Conservation (phyloP, 495 filamentous ascomycete species). For the Aspergillus haitiensis region DNA sequence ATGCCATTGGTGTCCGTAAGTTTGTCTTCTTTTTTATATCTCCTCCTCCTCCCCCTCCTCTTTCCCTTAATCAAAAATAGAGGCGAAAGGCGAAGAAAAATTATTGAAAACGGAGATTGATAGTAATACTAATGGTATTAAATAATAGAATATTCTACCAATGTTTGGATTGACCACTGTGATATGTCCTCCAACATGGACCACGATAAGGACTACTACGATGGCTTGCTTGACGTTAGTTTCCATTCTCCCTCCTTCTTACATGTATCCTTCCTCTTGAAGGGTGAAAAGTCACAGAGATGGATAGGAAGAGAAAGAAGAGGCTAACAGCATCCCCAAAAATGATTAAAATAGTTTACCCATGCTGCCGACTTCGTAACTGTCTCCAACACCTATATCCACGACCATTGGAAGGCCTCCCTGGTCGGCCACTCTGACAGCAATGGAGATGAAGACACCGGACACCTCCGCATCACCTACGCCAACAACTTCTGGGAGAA, state of each 20-base stretch:
- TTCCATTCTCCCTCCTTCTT: neutral
- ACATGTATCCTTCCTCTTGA: neutral
- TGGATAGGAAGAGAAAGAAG: neutral
- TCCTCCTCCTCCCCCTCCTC: too few relatives aligned
- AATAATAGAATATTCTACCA: conserved; percentile 44
- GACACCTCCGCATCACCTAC: conserved; percentile 59
- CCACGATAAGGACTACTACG: conserved; percentile 66
- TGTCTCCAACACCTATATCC: conserved; percentile 50
- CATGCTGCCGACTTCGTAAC: conserved; percentile 54
- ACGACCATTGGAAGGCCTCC: conserved; percentile 67
- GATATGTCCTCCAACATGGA: conserved; percentile 59
- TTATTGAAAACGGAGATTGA: too few relatives aligned
- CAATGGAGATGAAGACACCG: conserved; percentile 48
- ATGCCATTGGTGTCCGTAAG: conserved; percentile 57
- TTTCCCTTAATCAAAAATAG: too few relatives aligned
- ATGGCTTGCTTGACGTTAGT: conserved; percentile 62
- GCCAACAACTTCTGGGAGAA: conserved; percentile 64
- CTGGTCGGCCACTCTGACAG: conserved; percentile 58
- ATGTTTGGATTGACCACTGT: conserved; percentile 70
- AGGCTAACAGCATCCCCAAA: conserved; percentile 6
- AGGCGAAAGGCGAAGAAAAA: too few relatives aligned
- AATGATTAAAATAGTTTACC: conserved; percentile 28
- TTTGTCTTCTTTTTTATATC: conserved; percentile 5
- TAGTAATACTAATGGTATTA: too few relatives aligned
- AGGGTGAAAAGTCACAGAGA: neutral